Evolutionary conservation across 306 rosid species (phyloP).

Genomic region (Potentilla sterilis): DNA sequence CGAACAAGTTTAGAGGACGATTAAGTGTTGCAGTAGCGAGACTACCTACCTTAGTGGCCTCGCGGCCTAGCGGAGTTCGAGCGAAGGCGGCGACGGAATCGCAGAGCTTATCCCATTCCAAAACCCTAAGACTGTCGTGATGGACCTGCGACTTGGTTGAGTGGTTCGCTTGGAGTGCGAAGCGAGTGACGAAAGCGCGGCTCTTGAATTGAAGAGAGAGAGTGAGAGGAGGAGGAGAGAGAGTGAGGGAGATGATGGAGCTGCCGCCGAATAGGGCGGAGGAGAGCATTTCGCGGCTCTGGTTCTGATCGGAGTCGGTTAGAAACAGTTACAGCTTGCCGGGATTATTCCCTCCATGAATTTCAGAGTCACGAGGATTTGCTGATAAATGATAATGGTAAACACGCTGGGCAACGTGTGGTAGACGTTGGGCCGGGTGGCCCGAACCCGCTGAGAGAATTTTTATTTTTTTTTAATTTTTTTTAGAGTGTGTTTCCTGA

Average conservation of each 20-base stretch:
- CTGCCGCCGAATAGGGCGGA: slow-evolving; percentile 17
- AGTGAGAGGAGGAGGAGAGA: slow-evolving; percentile 23
- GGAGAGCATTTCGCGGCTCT: slow-evolving; percentile 38
- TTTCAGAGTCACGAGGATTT: neutral
- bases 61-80: slow-evolving; percentile 72
- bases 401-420: slow-evolving; percentile 10
- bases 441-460: neutral
- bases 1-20: neutral
- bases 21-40: neutral
- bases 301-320: neutral
- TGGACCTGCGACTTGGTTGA: slow-evolving; percentile 35
- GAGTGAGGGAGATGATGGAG: slow-evolving; percentile 24
- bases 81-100: slow-evolving; percentile 84
- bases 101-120: slow-evolving; percentile 89
- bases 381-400: neutral
- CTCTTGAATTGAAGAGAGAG: slow-evolving; percentile 21
- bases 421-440: neutral
- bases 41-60: slow-evolving; percentile 57
- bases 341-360: neutral
- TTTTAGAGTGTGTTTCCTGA: too few species aligned
- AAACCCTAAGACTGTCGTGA: slow-evolving; percentile 66
- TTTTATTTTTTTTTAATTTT: too few species aligned
- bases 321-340: neutral
- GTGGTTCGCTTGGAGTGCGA: slow-evolving; percentile 23
- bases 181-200: slow-evolving; percentile 23